Evolutionary conservation across 2,329 filamentous ascomycete genomes (phyloP), one percentile per base, ranked within the genome.

Genomic region (Diaporthe vexans): DNA sequence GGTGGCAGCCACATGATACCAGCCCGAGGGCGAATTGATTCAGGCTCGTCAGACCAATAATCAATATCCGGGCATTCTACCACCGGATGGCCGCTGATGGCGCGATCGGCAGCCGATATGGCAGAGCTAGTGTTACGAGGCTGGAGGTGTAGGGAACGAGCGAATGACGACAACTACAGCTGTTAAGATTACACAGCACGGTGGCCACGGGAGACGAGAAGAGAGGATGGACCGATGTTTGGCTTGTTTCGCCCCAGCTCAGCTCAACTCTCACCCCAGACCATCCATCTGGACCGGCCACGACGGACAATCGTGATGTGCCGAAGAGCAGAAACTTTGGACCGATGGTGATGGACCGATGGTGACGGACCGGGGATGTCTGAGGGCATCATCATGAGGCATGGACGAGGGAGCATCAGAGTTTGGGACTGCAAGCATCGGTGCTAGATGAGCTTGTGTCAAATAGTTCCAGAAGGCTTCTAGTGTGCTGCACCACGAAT

Each of bases 391-490:
- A 71, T 24, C 40, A 35, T 7, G 29, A 24, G 59, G 59, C 59
- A 63, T 48, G 59, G 59, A 63, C 17, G 59, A 33, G 59, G 43
- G 26, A 67, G 43, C 46, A 48, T 67, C 29, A 37, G 29, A 52
- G 33, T 52, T 52, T 52, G 46, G 63, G 61, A 35, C 10, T 26
- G 35, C 40, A 29, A 24, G 61, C 52, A 68, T 48, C 37, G 71
- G 26, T 35, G 46, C 26, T 17, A 15, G 26, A 33, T 26, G 15
- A 6, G 13, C 26, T 29, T 26, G 67, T 72, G 26, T 68, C 68
- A 59, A 67, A 63, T 68, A 17, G 54, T 74, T 75, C 74, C 56
- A 75, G 74, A 75, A 75, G 74, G 59, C 56, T 74, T 74, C 59
- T 33, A 46, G 43, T 46, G 40, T 17, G 4, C 1, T 17, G 4